These are phyloP conservation scores for Teratosphaeria viscida DNA, from an alignment of 2,329 filamentous ascomycete species.

Conservation along the genomic window DNA sequence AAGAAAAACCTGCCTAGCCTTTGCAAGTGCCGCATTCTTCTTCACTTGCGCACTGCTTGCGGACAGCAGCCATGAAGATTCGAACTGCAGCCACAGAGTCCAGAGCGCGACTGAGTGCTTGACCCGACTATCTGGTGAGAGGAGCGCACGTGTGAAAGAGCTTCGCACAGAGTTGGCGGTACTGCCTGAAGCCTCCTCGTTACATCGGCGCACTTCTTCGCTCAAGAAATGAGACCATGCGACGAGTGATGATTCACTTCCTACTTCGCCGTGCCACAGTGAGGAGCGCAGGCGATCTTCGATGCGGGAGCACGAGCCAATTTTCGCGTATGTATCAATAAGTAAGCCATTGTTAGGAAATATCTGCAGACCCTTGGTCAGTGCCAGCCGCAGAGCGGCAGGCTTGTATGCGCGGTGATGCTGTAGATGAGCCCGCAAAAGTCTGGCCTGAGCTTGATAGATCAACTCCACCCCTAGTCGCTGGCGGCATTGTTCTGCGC, in stretches of 20 bases:
- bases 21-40: slow-evolving; percentile 22
- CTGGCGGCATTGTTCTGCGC: slow-evolving; percentile 26
- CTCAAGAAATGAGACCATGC: slow-evolving; percentile 46
- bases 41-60: slow-evolving; percentile 8
- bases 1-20: slow-evolving; percentile 45
- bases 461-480: slow-evolving; percentile 43
- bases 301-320: slow-evolving; percentile 65
- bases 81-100: slow-evolving; percentile 20
- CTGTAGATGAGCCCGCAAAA: slow-evolving; percentile 57
- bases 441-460: slow-evolving; percentile 55
- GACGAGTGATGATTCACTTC: slow-evolving; percentile 28
- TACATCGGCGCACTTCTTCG: slow-evolving; percentile 40
- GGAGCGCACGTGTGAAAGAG: slow-evolving; percentile 36
- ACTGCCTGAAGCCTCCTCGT: slow-evolving; percentile 16
- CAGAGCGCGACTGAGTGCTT: slow-evolving; percentile 21
- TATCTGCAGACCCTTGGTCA: slow-evolving; percentile 48
- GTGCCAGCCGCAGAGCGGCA: slow-evolving; percentile 49
- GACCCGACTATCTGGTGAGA: slow-evolving; percentile 23
- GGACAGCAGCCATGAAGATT: slow-evolving; percentile 4
- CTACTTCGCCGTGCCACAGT: slow-evolving; percentile 30
- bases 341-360: slow-evolving; percentile 74
- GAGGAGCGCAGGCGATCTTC: slow-evolving; percentile 66
- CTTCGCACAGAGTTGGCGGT: slow-evolving; percentile 27
- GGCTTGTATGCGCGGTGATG: slow-evolving; percentile 58
- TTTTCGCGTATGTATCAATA: slow-evolving; percentile 60